Evolutionary conservation across 768 basidiomycete species (phyloP).

Genomic region (Naganishia kalamii): DNA sequence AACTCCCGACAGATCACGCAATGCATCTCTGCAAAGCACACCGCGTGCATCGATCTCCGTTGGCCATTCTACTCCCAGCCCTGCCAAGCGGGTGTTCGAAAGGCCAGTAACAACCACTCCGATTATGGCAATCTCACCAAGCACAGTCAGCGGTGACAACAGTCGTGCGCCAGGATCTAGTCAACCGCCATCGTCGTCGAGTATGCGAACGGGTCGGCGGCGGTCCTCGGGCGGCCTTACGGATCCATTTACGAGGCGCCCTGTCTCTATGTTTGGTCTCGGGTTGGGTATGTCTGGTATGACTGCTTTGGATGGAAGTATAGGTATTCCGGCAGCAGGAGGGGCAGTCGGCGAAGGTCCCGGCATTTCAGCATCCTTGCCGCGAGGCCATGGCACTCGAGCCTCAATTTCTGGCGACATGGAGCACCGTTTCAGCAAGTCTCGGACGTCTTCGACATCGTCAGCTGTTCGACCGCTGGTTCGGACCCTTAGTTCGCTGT

Average conservation of each 20-base stretch:
- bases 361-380: background rate
- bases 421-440: conserved; percentile 4
- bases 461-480: conserved; percentile 28
- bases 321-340: background rate
- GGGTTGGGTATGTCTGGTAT: conserved; percentile 21
- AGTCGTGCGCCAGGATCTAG: background rate
- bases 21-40: conserved; percentile 1
- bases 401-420: conserved; percentile 23
- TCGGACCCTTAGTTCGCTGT: conserved; percentile 28
- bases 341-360: background rate
- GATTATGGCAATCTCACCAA: background rate
- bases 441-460: conserved; percentile 15
- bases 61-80: background rate
- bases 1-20: background rate
- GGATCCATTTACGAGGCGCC: conserved; percentile 20
- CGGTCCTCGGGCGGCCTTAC: conserved; percentile 5
- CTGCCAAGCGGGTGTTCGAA: background rate
- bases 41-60: background rate
- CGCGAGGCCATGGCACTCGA: conserved; percentile 16
- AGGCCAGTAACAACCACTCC: background rate
- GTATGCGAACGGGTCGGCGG: background rate
- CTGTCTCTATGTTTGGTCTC: conserved; percentile 18
- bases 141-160: background rate
- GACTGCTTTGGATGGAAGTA: conserved; percentile 16
- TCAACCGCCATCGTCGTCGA: background rate